Evolutionary conservation across 805 yeast genomes (phyloP), one percentile per base, ranked within the genome.

Genomic region (Monosporozyma solicola): DNA sequence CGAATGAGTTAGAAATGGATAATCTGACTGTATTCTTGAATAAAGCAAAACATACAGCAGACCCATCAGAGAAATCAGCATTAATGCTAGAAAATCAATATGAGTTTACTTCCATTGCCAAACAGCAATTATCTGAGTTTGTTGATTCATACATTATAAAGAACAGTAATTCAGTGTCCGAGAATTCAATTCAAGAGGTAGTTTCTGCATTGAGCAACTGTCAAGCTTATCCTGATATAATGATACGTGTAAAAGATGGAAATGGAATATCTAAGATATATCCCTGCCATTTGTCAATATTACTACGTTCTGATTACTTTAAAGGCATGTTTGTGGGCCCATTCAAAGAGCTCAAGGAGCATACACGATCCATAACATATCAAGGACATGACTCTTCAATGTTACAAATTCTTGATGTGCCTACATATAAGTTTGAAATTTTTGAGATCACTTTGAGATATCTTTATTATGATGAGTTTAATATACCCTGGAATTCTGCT

Each of bases 251-350:
- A 6, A 56, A 57, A 5, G 48, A 59, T 9, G 61, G 66, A 5
- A 71, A 70, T 2, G 56, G 55, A 25, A 51, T 39, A 3, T 44
- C 63, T 48, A 60, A 65, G 0, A 74, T 73, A 54, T 85, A 80
- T 60, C 91, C 92, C 0, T 81, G 75, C 5, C 87, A 87, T 64
- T 72, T 82, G 44, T 75, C 86, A 0, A 76, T 86, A 49, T 62
- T 87, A 25, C 66, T 75, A 5, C 68, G 90, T 43, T 78, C 86
- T 2, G 84, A 79, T 46, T 86, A 83, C 64, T 87, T 80, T 60
- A 79, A 74, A 50, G 75, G 80, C 2, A 77, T 85, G 83, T 80
- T 87, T 61, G 64, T 72, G 9, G 80, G 87, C 1, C 64, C 74
- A 1, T 78, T 79, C 53, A 54, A 62, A 3, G 81, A 77, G 64